Base-by-base conservation (phyloP, 2,329 filamentous ascomycete genomes). In the Aspergillus quadrilineatus region DNA sequence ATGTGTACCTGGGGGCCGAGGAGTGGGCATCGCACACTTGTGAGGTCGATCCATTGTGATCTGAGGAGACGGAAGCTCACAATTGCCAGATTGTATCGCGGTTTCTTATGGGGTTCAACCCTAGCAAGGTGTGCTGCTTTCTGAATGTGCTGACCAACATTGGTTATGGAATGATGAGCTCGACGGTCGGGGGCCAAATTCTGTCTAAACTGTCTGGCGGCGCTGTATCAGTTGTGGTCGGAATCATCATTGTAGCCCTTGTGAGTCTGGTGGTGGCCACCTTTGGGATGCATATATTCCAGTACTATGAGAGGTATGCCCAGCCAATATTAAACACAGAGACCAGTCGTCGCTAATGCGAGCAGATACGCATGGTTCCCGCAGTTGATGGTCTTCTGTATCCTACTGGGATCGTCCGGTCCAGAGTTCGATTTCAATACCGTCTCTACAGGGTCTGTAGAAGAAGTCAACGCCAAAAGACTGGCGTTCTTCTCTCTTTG, bases 31-130 rank as follows among this genome's bases (percentile, higher is more conserved):
- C 67, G 75, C 50, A 78, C 75, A 29, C 67, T 78, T 69, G 75
- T 76, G 65, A 57, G 61, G 9, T 55, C 34, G 29, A 46, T 26
- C 14, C 12, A 14, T 37, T 14, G 10, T 37, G 34, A 14, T 14
- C 53, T 45, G 22, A 44, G 37, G 26, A 42, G 44, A 30, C 14
- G 26, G 22, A 14, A 42, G 48, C 55, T 65, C 22, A 50, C 28
- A 62, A 47, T n/a, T 47, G 52, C 15, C 63, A 75, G 73, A 73
- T 77, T 39, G 67, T 75, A 42, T 64, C 68, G 17, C 73, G 74
- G 28, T 77, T 73, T 56, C 75, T 75, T 47, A 75, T 77, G 73
- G 75, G 75, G 5, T 77, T 76, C 58, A 76, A 72, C 39, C 74
- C 75, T 8, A 72, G 68, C 57, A 76, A 75, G 60, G 59, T 76